Evolutionary conservation across 805 yeast genomes (phyloP).

Genomic region (Lachancea waltii): DNA sequence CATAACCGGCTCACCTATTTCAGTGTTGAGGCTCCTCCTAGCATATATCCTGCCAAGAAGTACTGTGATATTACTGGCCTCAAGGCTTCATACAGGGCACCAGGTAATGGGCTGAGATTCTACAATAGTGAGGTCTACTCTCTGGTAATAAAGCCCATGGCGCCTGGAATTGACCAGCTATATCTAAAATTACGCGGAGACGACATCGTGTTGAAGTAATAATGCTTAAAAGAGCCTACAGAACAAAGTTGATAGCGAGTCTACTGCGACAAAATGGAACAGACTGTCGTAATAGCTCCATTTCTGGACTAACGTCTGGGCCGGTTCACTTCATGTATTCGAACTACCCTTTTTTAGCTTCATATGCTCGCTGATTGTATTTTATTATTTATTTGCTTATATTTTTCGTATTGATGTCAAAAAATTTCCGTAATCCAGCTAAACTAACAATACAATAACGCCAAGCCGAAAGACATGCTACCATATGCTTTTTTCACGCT

Average conservation of each 20-base stretch:
- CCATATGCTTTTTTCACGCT: slow-evolving; percentile 10
- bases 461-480: slow-evolving; percentile 6
- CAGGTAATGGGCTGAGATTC: slow-evolving; percentile 68
- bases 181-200: slow-evolving; percentile 84
- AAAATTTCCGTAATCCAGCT: background rate
- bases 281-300: no score
- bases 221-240: no score
- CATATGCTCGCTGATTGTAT: no score
- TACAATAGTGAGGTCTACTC: slow-evolving; percentile 80
- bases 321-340: no score
- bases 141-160: slow-evolving; percentile 63
- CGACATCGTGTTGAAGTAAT: slow-evolving; percentile 65
- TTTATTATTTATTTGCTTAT: no score
- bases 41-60: slow-evolving; percentile 68
- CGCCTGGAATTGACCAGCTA: slow-evolving; percentile 90
- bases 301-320: no score
- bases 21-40: slow-evolving; percentile 79
- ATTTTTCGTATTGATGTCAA: background rate
- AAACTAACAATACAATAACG: background rate
- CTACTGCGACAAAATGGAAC: no score
- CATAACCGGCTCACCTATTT: slow-evolving; percentile 49
- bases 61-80: slow-evolving; percentile 94
- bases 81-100: slow-evolving; percentile 67
- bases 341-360: no score
- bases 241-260: no score